Percentiles rank a stretch among this genome's conserved stretches.
phyloP scores from a whole-genome alignment of 495 filamentous ascomycete species.

The Aspergillus heteromorphus region DNA sequence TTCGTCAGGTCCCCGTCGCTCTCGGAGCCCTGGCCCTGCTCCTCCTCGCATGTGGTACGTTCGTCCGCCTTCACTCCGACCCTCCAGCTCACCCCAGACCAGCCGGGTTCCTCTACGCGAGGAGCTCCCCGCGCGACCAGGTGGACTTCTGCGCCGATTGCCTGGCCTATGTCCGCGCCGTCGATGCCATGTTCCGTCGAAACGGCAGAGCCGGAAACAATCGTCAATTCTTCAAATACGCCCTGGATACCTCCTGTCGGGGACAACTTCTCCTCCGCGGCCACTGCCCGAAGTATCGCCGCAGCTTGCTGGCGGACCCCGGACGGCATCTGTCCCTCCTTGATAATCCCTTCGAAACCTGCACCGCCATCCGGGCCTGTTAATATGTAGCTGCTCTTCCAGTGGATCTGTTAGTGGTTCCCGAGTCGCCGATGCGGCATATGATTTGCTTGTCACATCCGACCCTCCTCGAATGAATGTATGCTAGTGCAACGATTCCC shows the following conservation, averaged over 20 bases:
- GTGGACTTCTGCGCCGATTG: conserved; percentile 10
- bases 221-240: conserved; percentile 13
- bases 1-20: neutral
- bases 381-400: neutral
- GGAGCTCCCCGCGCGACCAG: neutral
- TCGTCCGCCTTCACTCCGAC: neutral
- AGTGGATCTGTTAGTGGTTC: too few species aligned
- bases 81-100: neutral
- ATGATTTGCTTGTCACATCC: too few species aligned
- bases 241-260: conserved; percentile 9
- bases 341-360: conserved; percentile 8
- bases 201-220: neutral
- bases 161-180: conserved; percentile 7
- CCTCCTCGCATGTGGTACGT: neutral
- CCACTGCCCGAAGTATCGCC: conserved; percentile 7
- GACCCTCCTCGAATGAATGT: too few species aligned
- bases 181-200: conserved; percentile 4
- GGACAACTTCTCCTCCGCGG: conserved; percentile 1
- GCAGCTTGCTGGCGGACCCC: conserved; percentile 2
- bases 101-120: neutral
- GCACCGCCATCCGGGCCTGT: conserved; percentile 4
- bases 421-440: too few species aligned
- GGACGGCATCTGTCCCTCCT: conserved; percentile 3
- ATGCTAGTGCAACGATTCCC: too few species aligned
- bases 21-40: neutral